Conservation (phyloP, 805 yeast species). For the Lachancea cidri region DNA sequence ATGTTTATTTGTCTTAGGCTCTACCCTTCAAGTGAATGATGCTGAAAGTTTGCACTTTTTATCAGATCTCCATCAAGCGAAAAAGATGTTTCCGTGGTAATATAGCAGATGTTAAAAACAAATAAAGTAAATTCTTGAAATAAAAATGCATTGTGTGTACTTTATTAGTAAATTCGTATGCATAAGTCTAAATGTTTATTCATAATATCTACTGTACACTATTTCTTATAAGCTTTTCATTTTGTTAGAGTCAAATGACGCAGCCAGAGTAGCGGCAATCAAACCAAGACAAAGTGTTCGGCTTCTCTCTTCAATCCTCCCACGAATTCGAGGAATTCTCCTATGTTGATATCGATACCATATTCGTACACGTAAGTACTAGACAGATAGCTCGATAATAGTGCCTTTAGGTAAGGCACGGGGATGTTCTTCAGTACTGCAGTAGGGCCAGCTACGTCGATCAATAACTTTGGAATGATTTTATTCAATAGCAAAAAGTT, state of each 20-base stretch:
- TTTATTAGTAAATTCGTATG: too few species aligned
- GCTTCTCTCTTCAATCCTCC: conserved; percentile 47
- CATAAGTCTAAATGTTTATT: background rate
- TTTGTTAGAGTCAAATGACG: too few species aligned
- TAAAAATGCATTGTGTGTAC: too few species aligned
- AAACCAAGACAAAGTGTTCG: conserved; percentile 1
- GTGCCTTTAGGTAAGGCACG: conserved; percentile 76
- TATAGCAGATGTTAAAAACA: too few species aligned
- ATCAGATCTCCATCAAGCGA: too few species aligned
- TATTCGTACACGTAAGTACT: conserved; percentile 78
- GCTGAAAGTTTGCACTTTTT: too few species aligned
- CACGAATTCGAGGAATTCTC: conserved; percentile 65
- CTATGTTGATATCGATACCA: conserved; percentile 75
- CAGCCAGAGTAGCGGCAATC: too few species aligned
- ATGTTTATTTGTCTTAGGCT: too few species aligned
- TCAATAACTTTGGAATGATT: conserved; percentile 72
- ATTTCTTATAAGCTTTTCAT: background rate
- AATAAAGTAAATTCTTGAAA: too few species aligned
- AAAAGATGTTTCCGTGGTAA: too few species aligned
- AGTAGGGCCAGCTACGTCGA: conserved; percentile 60
- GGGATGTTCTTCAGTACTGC: conserved; percentile 75
- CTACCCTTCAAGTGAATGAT: too few species aligned
- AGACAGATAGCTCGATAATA: conserved; percentile 82
- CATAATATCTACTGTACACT: background rate
- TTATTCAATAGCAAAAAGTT: conserved; percentile 61